These are phyloP conservation scores for Trichosporon sp. DNA, from an alignment of 1,284 basidiomycete species.

Conservation along the genomic window DNA sequence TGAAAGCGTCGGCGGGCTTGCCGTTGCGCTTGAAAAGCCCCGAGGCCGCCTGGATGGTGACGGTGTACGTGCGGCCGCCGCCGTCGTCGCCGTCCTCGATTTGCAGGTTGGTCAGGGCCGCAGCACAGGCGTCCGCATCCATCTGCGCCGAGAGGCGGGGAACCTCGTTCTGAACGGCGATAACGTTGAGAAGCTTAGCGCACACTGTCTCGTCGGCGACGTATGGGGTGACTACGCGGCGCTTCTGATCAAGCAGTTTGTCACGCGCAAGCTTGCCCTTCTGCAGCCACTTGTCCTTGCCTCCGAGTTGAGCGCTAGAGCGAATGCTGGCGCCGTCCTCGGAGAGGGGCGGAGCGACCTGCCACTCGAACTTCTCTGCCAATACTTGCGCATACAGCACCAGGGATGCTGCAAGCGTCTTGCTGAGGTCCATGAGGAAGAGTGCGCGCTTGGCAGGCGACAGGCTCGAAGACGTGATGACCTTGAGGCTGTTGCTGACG, in stretches of 20 bases:
- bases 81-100: conserved; percentile 50
- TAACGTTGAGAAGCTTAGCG: conserved; percentile 55
- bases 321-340: not conserved
- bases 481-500: conserved; percentile 46
- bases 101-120: conserved; percentile 29
- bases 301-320: conserved; percentile 30
- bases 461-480: conserved; percentile 51
- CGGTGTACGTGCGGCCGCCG: conserved; percentile 48
- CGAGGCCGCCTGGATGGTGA: conserved; percentile 50
- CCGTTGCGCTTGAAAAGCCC: conserved; percentile 43
- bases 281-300: conserved; percentile 55
- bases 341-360: conserved; percentile 39
- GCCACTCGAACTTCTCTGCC: conserved; percentile 47
- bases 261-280: conserved; percentile 55
- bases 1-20: conserved; percentile 53
- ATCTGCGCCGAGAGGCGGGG: conserved; percentile 1
- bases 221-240: conserved; percentile 26
- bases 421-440: conserved; percentile 55
- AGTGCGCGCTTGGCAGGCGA: conserved; percentile 54
- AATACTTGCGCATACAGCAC: conserved; percentile 53
- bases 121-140: conserved; percentile 4
- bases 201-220: conserved; percentile 34
- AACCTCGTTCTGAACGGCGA: conserved; percentile 35
- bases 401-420: conserved; percentile 49
- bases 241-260: conserved; percentile 36